Evolutionary conservation across 192 early-diverging fungal species (phyloP).

Genomic region (Geranomyces variabilis): DNA sequence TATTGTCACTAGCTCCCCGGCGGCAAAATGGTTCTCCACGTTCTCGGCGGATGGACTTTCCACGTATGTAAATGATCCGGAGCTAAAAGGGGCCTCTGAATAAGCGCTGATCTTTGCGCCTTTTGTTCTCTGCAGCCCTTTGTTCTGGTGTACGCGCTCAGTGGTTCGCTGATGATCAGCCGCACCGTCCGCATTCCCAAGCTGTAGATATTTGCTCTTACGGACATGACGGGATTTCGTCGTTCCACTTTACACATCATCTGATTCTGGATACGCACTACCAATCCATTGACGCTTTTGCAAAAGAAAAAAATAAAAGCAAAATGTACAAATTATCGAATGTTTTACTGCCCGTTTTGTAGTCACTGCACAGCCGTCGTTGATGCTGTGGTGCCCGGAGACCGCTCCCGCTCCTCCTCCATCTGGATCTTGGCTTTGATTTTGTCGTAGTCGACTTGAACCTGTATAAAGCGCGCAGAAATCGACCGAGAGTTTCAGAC

Average conservation of each 20-base stretch:
- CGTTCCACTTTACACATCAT: neutral
- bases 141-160: constrained; percentile 73
- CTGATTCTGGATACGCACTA: neutral
- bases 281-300: neutral
- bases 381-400: too few species aligned
- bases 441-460: constrained; percentile 48
- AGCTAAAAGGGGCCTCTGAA: too few species aligned
- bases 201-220: constrained; percentile 38
- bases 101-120: neutral
- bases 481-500: neutral
- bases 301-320: too few species aligned
- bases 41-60: constrained; percentile 60
- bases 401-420: constrained; percentile 59
- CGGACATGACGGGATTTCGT: neutral
- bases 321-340: too few species aligned
- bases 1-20: constrained; percentile 49
- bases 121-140: constrained; percentile 56
- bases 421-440: constrained; percentile 51
- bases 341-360: too few species aligned
- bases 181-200: constrained; percentile 76
- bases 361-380: too few species aligned
- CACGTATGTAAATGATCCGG: too few species aligned
- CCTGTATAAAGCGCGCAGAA: too few species aligned
- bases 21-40: constrained; percentile 54
- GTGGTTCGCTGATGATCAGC: constrained; percentile 83